Conservation (phyloP, 306 rosid species). For the Adenanthera pavonina region DNA sequence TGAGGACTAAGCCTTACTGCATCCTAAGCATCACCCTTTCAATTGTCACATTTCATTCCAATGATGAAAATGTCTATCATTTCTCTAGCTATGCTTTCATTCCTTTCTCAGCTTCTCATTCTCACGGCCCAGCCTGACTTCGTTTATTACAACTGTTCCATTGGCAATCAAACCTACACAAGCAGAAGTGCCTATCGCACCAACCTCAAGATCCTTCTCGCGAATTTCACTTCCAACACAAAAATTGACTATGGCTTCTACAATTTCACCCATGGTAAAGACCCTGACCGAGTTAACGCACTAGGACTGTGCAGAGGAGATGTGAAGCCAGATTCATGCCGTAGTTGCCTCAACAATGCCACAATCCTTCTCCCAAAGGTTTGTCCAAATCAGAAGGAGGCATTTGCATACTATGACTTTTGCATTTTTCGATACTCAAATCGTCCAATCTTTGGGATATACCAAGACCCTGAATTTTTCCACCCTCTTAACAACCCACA, state of each 20-base stretch:
- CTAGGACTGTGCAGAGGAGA: slow-evolving; percentile 16
- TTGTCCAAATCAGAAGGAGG: slow-evolving; percentile 5
- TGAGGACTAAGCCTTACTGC: not conserved
- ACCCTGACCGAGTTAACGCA: not conserved
- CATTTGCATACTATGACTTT: not conserved
- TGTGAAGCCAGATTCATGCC: not conserved
- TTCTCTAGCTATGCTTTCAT: not conserved
- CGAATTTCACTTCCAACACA: not conserved
- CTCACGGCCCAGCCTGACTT: not conserved
- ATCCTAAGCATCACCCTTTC: not conserved
- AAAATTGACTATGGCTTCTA: not conserved
- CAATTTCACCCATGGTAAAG: not conserved
- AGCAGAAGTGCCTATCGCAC: not conserved
- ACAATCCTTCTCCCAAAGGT: not conserved
- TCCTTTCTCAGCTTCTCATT: not conserved
- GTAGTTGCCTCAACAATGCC: slow-evolving; percentile 8
- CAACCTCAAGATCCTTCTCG: not conserved
- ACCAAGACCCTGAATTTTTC: not conserved
- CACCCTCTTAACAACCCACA: not conserved
- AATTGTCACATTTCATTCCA: not conserved
- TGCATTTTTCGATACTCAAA: slow-evolving; percentile 7
- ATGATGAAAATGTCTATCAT: not conserved
- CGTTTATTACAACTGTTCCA: not conserved
- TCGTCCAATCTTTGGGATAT: not conserved
- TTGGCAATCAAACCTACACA: not conserved